Evolutionary conservation across 2,329 filamentous ascomycete genomes (phyloP).

Genomic region (Botrytis elliptica): DNA sequence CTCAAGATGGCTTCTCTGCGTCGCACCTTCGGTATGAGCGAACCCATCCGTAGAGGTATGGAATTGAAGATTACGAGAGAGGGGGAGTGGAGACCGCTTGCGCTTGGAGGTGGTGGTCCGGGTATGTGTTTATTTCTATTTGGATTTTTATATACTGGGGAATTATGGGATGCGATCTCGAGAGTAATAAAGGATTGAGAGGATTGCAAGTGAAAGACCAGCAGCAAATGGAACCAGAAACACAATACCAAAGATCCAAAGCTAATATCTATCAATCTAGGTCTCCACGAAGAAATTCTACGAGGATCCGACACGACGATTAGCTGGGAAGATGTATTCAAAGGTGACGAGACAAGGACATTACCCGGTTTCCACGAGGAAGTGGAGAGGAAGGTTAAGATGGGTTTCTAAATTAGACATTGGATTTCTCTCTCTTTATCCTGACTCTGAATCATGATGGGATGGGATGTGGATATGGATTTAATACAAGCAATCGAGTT

Average conservation of each 20-base stretch:
- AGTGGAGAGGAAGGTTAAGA: conserved; percentile 90
- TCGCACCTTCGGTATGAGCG: conserved; percentile 85
- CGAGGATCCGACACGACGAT: conserved; percentile 73
- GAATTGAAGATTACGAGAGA: conserved; percentile 84
- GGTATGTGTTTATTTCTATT: conserved; percentile 36
- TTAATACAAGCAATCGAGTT: neutral
- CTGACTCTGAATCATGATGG: conserved; percentile 12
- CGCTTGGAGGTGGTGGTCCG: conserved; percentile 53
- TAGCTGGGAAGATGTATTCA: conserved; percentile 92
- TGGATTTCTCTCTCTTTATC: conserved; percentile 13
- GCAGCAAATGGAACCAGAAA: neutral
- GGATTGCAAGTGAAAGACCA: neutral
- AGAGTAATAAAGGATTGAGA: neutral
- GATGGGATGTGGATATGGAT: neutral
- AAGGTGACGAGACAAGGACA: conserved; percentile 70
- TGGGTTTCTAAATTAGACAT: conserved; percentile 45
- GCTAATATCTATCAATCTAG: conserved; percentile 34
- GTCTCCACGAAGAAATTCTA: conserved; percentile 85
- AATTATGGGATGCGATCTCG: neutral
- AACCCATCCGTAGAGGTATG: conserved; percentile 91
- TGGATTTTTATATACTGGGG: neutral
- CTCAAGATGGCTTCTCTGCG: conserved; percentile 87
- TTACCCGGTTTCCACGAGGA: conserved; percentile 80
- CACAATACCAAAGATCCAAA: neutral
- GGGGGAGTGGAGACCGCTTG: conserved; percentile 75